Conservation (phyloP, 331 rosid genomes). For the Ulmus americana region DNA sequence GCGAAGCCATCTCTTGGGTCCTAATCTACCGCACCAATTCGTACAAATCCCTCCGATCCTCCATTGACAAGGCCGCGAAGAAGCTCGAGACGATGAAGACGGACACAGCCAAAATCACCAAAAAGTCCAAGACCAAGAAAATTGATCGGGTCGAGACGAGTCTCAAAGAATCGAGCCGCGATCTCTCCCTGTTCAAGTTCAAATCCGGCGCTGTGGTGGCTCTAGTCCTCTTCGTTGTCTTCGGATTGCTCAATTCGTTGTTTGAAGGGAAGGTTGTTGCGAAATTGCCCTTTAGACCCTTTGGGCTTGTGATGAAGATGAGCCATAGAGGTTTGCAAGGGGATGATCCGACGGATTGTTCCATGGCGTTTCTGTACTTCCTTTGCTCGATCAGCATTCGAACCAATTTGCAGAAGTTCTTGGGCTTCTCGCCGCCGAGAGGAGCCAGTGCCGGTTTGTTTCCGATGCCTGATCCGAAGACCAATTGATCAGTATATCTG, state of each 20-base stretch:
- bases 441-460: conserved; percentile 76
- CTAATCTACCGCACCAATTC: conserved; percentile 94
- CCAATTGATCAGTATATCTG: conserved; percentile 45
- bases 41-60: conserved; percentile 85
- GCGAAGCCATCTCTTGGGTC: conserved; percentile 94
- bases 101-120: conserved; percentile 54
- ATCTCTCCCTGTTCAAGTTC: conserved; percentile 83
- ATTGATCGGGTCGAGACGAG: conserved; percentile 92
- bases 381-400: conserved; percentile 87
- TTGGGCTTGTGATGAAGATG: conserved; percentile 85
- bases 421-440: conserved; percentile 86
- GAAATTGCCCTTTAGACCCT: conserved; percentile 72
- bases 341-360: conserved; percentile 75
- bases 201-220: conserved; percentile 97
- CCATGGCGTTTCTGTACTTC: conserved; percentile 91
- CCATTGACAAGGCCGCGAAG: conserved; percentile 91
- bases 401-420: conserved; percentile 89
- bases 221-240: conserved; percentile 82
- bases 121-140: conserved; percentile 86
- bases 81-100: conserved; percentile 95
- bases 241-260: conserved; percentile 76
- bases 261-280: conserved; percentile 88
- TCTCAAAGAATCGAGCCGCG: conserved; percentile 88
- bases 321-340: conserved; percentile 90
- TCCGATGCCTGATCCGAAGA: conserved; percentile 90